phyloP scores from a whole-genome alignment of 257 asterid genomes.

The Plantago major region DNA sequence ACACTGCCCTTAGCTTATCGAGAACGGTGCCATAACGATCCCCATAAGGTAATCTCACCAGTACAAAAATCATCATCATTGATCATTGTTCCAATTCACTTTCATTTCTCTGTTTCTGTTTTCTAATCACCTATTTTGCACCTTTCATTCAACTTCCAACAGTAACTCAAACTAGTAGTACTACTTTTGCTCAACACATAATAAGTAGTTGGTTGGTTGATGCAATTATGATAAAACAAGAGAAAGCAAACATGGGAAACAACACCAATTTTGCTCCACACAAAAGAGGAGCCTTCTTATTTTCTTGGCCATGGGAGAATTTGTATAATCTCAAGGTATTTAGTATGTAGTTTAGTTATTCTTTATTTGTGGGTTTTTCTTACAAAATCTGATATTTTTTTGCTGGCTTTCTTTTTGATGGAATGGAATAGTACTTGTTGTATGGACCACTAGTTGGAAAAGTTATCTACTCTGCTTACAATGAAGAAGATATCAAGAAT shows the following conservation, averaged over 20 bases:
- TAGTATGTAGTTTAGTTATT: background rate
- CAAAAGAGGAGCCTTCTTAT: conserved; percentile 45
- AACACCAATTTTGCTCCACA: conserved; percentile 23
- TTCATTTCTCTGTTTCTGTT: background rate
- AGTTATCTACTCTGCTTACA: conserved; percentile 36
- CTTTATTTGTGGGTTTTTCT: background rate
- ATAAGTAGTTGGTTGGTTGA: background rate
- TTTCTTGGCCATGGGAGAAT: conserved; percentile 92
- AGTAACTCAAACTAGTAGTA: background rate
- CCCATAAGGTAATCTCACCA: background rate
- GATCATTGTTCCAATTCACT: background rate
- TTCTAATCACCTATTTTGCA: too few relatives aligned
- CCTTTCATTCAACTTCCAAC: too few relatives aligned
- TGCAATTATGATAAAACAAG: background rate
- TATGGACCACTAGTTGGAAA: conserved; percentile 66
- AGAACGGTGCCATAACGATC: background rate
- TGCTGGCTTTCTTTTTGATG: conserved; percentile 7
- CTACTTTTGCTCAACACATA: background rate
- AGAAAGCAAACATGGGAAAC: conserved; percentile 24
- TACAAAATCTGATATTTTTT: conserved; percentile 18
- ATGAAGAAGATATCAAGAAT: conserved; percentile 32
- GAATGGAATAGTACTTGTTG: conserved; percentile 53
- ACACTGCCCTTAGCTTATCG: too few relatives aligned
- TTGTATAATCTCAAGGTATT: conserved; percentile 64
- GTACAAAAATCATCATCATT: background rate